Conservation (phyloP, 306 rosid species). For the Calophaca sinica region DNA sequence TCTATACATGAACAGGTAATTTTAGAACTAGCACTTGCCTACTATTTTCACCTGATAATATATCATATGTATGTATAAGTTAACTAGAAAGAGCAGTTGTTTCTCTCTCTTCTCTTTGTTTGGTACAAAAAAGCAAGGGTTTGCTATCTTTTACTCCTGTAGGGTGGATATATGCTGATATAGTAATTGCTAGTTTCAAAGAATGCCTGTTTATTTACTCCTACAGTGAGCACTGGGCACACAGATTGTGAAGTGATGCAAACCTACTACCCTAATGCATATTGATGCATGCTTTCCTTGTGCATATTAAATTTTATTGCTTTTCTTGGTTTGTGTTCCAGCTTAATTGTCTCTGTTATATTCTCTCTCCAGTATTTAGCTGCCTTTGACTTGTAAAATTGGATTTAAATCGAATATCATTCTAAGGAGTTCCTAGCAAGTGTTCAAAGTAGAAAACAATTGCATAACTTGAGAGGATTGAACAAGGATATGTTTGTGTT, state of each 20-base stretch:
- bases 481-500: conserved; percentile 18
- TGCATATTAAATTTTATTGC: conserved; percentile 32
- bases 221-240: conserved; percentile 18
- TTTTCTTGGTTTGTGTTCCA: conserved; percentile 14
- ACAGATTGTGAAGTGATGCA: conserved; percentile 4
- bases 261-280: conserved; percentile 4
- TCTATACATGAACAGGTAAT: conserved; percentile 94
- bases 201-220: conserved; percentile 11
- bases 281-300: conserved; percentile 29
- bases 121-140: not conserved
- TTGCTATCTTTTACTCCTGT: conserved; percentile 20
- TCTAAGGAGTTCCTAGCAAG: conserved; percentile 4
- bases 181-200: conserved; percentile 24
- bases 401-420: conserved; percentile 24
- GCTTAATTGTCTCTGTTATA: conserved; percentile 10
- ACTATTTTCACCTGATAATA: conserved; percentile 8
- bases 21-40: conserved; percentile 36
- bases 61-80: conserved; percentile 30
- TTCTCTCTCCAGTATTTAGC: conserved; percentile 32
- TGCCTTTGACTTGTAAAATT: conserved; percentile 6
- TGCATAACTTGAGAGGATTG: conserved; percentile 17
- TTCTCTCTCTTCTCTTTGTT: conserved; percentile 39
- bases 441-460: conserved; percentile 8
- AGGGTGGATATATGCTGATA: not conserved
- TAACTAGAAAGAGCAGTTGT: conserved; percentile 22